These are phyloP conservation scores for Amaranthus tricolor DNA, from an alignment of 179 eudicot genomes.

Conservation along the genomic window DNA sequence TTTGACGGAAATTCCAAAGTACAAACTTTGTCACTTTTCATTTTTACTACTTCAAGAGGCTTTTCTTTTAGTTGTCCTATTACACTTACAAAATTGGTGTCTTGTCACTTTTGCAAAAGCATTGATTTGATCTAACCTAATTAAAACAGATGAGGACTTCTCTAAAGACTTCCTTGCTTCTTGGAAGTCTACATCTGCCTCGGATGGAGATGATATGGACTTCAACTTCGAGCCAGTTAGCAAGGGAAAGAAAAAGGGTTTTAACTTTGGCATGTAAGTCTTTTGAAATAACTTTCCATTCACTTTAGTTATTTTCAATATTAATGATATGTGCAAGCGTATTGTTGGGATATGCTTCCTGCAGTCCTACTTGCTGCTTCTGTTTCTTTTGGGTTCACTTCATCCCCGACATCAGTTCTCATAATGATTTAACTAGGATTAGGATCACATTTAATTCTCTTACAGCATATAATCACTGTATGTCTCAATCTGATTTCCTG, in stretches of 20 bases:
- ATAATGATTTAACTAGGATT: not conserved
- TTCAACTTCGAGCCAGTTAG: slow-evolving; percentile 61
- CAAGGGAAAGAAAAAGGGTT: slow-evolving; percentile 70
- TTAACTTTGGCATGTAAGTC: slow-evolving; percentile 77
- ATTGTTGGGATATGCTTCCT: not conserved
- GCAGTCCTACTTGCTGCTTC: not conserved
- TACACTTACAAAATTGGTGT: not conserved
- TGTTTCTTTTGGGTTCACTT: not conserved
- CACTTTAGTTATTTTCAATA: slow-evolving; percentile 8
- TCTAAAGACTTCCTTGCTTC: slow-evolving; percentile 72
- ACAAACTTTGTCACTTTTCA: not conserved
- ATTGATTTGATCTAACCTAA: not conserved
- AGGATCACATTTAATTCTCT: not conserved
- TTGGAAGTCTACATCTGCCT: slow-evolving; percentile 60
- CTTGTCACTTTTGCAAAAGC: not conserved
- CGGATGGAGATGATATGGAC: slow-evolving; percentile 67
- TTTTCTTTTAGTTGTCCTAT: not conserved
- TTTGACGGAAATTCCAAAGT: not conserved
- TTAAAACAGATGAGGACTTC: slow-evolving; percentile 65
- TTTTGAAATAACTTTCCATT: slow-evolving; percentile 16
- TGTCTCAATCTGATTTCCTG: slow-evolving; percentile 2
- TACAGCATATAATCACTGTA: not conserved
- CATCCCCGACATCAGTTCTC: not conserved
- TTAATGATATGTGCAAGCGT: not conserved
- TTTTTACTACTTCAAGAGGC: not conserved